These are phyloP conservation scores for Cladorrhinum sp. DNA, from an alignment of 2,329 filamentous ascomycete species.

Conservation along the genomic window DNA sequence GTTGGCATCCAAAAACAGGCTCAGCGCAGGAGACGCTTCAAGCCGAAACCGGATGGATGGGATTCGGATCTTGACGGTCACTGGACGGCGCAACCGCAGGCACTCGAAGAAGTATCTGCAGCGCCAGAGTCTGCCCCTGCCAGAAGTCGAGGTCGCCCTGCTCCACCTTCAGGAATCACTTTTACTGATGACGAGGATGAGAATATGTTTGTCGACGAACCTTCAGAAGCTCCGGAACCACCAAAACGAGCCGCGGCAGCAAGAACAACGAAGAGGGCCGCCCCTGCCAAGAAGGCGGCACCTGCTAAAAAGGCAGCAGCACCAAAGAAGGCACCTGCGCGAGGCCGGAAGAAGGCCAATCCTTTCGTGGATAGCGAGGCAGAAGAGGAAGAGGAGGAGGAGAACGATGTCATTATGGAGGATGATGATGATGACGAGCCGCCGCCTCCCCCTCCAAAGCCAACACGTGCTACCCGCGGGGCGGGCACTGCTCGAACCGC, in stretches of 20 bases:
- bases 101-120: constrained; percentile 48
- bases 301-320: constrained; percentile 37
- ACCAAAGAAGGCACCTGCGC: constrained; percentile 44
- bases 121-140: constrained; percentile 33
- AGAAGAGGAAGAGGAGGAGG: constrained; percentile 36
- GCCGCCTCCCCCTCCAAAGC: constrained; percentile 36
- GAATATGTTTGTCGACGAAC: constrained; percentile 51
- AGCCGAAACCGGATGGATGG: constrained; percentile 76
- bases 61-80: constrained; percentile 84
- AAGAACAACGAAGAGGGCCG: constrained; percentile 33
- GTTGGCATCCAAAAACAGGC: constrained; percentile 57
- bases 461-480: constrained; percentile 33
- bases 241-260: constrained; percentile 29
- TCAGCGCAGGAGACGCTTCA: constrained; percentile 52
- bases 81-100: constrained; percentile 78
- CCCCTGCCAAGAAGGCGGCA: constrained; percentile 42
- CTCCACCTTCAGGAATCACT: constrained; percentile 31
- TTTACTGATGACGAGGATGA: constrained; percentile 48
- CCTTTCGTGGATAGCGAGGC: constrained; percentile 38
- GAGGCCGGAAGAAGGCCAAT: constrained; percentile 41
- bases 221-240: constrained; percentile 35
- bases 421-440: constrained; percentile 45
- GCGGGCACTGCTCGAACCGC: constrained; percentile 16
- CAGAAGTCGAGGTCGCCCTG: constrained; percentile 32
- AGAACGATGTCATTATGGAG: constrained; percentile 35